Evolutionary conservation across 2,329 filamentous ascomycete genomes (phyloP).

Genomic region (Paraphaeosphaeria minitans): DNA sequence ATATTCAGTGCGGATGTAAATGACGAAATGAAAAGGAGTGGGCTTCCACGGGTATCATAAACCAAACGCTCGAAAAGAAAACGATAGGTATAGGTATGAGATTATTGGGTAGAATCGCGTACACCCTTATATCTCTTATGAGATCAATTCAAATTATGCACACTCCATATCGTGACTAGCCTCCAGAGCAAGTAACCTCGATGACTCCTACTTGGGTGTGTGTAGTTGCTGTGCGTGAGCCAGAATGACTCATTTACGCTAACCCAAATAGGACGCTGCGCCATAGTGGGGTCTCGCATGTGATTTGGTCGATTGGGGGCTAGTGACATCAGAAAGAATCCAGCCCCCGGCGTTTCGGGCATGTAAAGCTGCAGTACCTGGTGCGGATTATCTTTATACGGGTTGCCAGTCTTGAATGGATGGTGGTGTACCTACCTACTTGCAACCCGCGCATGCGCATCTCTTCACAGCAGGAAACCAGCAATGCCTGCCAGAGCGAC

Average conservation of each 20-base stretch:
- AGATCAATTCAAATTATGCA: neutral
- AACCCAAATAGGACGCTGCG: slow-evolving; percentile 20
- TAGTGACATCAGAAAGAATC: neutral
- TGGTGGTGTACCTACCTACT: no score
- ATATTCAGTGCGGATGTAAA: neutral
- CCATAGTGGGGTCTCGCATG: slow-evolving; percentile 11
- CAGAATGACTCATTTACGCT: slow-evolving; percentile 34
- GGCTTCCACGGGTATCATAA: slow-evolving; percentile 3
- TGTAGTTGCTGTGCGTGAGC: slow-evolving; percentile 13
- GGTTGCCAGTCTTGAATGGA: neutral
- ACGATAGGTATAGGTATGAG: neutral
- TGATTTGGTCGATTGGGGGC: neutral
- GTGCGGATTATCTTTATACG: neutral
- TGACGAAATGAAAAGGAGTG: slow-evolving; percentile 4
- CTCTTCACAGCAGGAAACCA: slow-evolving; percentile 15
- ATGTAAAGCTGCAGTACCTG: neutral
- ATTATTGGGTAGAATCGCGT: neutral
- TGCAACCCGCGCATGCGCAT: neutral
- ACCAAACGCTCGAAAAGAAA: neutral
- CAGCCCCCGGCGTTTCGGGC: no score
- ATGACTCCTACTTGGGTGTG: slow-evolving; percentile 3
- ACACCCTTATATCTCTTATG: neutral
- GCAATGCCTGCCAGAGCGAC: slow-evolving; percentile 15
- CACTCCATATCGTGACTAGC: neutral
- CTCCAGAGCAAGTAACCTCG: neutral